Evolutionary conservation across 352 stramenopile species (phyloP).

Genomic region (Globisporangium canariense): DNA sequence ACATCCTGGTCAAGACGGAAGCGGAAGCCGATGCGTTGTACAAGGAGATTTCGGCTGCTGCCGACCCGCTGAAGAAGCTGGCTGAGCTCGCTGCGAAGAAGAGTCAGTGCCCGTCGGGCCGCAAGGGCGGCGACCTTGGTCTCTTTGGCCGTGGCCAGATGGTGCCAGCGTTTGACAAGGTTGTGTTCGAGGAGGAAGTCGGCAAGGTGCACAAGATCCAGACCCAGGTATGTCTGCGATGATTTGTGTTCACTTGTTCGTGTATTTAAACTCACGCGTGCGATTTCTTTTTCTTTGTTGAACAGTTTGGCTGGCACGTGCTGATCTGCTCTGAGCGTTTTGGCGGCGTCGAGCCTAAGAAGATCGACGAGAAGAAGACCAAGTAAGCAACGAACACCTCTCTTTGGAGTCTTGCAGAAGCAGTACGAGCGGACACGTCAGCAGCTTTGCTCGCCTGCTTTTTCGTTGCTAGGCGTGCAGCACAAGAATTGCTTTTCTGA

Average conservation of each 20-base stretch:
- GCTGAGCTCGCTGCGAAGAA: constrained; percentile 55
- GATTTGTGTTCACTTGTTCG: constrained; percentile 6
- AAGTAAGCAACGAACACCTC: constrained; percentile 5
- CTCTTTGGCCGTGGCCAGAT: constrained; percentile 72
- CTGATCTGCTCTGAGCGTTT: constrained; percentile 63
- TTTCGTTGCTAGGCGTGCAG: not conserved
- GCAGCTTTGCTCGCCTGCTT: not conserved
- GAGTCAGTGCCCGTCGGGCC: constrained; percentile 67
- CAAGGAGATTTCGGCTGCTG: constrained; percentile 47
- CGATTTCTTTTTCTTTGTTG: not conserved
- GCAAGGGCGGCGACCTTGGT: constrained; percentile 65
- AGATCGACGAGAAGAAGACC: constrained; percentile 31
- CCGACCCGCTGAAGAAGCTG: constrained; percentile 52
- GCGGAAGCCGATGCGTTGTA: constrained; percentile 50
- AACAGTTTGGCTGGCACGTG: constrained; percentile 75
- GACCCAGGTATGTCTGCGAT: constrained; percentile 51
- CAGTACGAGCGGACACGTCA: not conserved
- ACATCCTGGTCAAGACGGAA: constrained; percentile 75
- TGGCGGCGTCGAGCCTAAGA: constrained; percentile 35
- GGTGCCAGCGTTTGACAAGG: constrained; percentile 74
- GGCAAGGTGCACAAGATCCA: constrained; percentile 72
- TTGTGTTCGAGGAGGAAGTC: constrained; percentile 67
- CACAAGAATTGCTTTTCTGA: not conserved
- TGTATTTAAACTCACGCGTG: constrained; percentile 4
- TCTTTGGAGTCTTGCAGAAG: not conserved